These are phyloP conservation scores for Begonia peltatifolia DNA, from an alignment of 306 rosid genomes.

Conservation along the genomic window DNA sequence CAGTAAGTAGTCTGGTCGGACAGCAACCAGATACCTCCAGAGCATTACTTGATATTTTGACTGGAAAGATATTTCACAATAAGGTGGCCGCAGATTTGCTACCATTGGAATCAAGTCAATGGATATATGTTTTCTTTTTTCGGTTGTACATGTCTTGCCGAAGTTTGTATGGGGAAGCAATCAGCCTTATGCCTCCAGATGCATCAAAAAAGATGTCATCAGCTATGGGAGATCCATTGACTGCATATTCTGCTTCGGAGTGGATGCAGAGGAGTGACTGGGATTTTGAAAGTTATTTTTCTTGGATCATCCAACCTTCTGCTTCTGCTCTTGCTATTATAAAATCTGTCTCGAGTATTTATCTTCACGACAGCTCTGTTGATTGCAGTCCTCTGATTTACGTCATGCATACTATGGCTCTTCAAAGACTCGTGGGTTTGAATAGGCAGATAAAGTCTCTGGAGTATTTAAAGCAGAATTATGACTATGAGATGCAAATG, in stretches of 20 bases:
- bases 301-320: slow-evolving; percentile 63
- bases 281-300: slow-evolving; percentile 48
- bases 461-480: slow-evolving; percentile 44
- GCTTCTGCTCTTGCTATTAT: slow-evolving; percentile 52
- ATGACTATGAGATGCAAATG: slow-evolving; percentile 21
- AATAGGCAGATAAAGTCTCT: slow-evolving; percentile 49
- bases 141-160: slow-evolving; percentile 58
- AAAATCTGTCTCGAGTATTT: slow-evolving; percentile 41
- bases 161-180: slow-evolving; percentile 54
- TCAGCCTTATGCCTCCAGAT: slow-evolving; percentile 52
- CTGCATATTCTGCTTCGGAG: slow-evolving; percentile 49
- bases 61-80: slow-evolving; percentile 23
- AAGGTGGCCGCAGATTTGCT: slow-evolving; percentile 25
- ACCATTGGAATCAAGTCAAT: slow-evolving; percentile 41
- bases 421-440: slow-evolving; percentile 79
- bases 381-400: slow-evolving; percentile 46
- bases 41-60: slow-evolving; percentile 38
- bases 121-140: slow-evolving; percentile 68
- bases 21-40: slow-evolving; percentile 35
- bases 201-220: slow-evolving; percentile 55
- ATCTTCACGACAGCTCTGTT: slow-evolving; percentile 18
- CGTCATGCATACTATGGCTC: slow-evolving; percentile 58
- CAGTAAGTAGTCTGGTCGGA: slow-evolving; percentile 52
- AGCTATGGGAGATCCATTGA: slow-evolving; percentile 40
- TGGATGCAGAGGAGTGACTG: slow-evolving; percentile 58